Conservation (phyloP, 1,139 yeast species). For the Blastobotrys proliferans region DNA sequence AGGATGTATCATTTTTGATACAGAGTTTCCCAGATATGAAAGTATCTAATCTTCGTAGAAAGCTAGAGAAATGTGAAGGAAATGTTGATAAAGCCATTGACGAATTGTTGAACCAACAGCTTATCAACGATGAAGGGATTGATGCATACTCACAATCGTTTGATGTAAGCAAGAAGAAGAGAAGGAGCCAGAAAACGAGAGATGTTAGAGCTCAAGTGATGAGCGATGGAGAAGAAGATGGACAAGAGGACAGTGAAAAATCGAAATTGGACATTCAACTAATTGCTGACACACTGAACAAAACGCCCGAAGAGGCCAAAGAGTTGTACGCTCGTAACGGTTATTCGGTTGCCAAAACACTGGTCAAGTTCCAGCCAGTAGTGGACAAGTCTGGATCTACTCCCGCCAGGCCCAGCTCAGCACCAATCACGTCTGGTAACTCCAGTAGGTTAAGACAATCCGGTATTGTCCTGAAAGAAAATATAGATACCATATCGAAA, state of each 20-base stretch:
- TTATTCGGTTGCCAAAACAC: conserved; percentile 11
- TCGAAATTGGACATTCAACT: conserved; percentile 10
- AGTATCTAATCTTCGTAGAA: conserved; percentile 15
- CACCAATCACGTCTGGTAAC: not conserved
- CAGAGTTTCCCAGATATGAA: conserved; percentile 27
- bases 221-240: not conserved
- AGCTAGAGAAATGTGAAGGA: conserved; percentile 19
- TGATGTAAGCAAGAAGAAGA: conserved; percentile 5
- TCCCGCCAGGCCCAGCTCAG: not conserved
- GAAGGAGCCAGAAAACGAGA: not conserved
- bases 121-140: conserved; percentile 18
- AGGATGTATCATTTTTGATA: conserved; percentile 17
- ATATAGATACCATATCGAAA: not conserved
- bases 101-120: conserved; percentile 23
- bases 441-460: conserved; percentile 1
- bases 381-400: no score
- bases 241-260: conserved; percentile 1
- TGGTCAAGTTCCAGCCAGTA: not conserved
- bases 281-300: conserved; percentile 7
- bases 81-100: conserved; percentile 26
- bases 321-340: conserved; percentile 14
- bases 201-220: not conserved
- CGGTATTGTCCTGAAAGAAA: not conserved
- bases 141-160: conserved; percentile 11
- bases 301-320: conserved; percentile 11